These are phyloP conservation scores for Phoma sp. DNA, from an alignment of 2,329 filamentous ascomycete species.

Conservation along the genomic window DNA sequence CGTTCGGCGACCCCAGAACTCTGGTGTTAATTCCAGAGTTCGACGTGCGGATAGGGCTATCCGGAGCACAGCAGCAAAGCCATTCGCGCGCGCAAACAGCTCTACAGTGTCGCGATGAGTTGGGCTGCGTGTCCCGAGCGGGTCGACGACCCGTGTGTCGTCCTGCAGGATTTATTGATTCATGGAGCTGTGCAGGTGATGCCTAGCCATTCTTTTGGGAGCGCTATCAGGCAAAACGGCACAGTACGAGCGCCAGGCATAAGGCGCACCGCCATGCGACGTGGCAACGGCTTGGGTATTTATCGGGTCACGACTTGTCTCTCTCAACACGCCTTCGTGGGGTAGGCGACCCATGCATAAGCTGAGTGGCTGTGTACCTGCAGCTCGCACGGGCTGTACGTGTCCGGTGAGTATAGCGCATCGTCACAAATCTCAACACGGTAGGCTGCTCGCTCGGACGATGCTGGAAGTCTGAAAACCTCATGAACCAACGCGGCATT, in stretches of 20 bases:
- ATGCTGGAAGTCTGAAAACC: too few relatives aligned
- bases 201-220: background rate
- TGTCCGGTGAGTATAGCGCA: constrained; percentile 10
- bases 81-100: background rate
- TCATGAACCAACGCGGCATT: background rate
- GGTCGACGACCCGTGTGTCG: too few relatives aligned
- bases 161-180: constrained; percentile 10
- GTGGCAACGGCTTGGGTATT: constrained; percentile 10
- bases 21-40: background rate
- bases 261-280: constrained; percentile 1
- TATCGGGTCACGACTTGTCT: background rate
- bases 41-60: background rate
- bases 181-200: background rate
- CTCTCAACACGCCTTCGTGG: background rate
- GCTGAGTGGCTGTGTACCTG: constrained; percentile 14
- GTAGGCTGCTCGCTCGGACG: background rate
- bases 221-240: constrained; percentile 5
- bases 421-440: background rate
- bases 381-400: background rate
- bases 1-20: background rate
- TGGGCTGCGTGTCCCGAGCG: background rate
- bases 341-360: background rate
- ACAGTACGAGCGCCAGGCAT: constrained; percentile 9
- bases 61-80: background rate
- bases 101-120: background rate